phyloP scores from a whole-genome alignment of 441 rosid genomes.

The Corymbia citriodora region DNA sequence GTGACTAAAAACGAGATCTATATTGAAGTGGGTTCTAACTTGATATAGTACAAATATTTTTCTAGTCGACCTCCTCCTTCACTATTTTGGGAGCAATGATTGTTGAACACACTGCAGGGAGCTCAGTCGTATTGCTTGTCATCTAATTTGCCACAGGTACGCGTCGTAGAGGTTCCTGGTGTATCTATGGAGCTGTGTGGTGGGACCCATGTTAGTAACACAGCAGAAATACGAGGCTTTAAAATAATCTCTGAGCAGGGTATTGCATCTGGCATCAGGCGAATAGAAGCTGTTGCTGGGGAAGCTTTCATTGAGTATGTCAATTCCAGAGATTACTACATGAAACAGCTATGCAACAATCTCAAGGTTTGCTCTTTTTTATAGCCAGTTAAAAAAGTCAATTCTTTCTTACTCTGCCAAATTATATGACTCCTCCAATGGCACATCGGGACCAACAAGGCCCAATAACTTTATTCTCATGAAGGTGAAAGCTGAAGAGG shows the following conservation, averaged over 20 bases:
- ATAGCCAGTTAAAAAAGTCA: background rate
- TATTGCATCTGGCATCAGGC: slow-evolving; percentile 89
- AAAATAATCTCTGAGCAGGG: slow-evolving; percentile 93
- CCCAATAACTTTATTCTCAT: slow-evolving; percentile 4
- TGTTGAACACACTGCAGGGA: background rate
- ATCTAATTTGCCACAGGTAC: slow-evolving; percentile 46
- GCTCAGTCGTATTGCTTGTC: background rate
- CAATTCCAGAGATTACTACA: slow-evolving; percentile 62
- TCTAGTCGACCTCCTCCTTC: background rate
- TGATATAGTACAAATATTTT: background rate
- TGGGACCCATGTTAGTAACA: slow-evolving; percentile 90
- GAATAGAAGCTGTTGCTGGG: slow-evolving; percentile 96
- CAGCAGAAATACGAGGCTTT: slow-evolving; percentile 87
- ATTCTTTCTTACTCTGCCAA: background rate
- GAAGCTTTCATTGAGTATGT: slow-evolving; percentile 86
- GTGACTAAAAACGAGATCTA: background rate
- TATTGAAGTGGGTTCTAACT: background rate
- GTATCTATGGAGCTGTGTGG: slow-evolving; percentile 98
- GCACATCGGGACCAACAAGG: background rate
- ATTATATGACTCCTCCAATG: background rate
- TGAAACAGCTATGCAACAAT: slow-evolving; percentile 70
- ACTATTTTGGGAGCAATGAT: background rate
- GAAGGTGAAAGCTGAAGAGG: slow-evolving; percentile 93
- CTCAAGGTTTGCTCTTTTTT: slow-evolving; percentile 59
- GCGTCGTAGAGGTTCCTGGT: slow-evolving; percentile 95